Evolutionary conservation across 495 filamentous ascomycete genomes (phyloP).

Genomic region (Bacidia rubella): DNA sequence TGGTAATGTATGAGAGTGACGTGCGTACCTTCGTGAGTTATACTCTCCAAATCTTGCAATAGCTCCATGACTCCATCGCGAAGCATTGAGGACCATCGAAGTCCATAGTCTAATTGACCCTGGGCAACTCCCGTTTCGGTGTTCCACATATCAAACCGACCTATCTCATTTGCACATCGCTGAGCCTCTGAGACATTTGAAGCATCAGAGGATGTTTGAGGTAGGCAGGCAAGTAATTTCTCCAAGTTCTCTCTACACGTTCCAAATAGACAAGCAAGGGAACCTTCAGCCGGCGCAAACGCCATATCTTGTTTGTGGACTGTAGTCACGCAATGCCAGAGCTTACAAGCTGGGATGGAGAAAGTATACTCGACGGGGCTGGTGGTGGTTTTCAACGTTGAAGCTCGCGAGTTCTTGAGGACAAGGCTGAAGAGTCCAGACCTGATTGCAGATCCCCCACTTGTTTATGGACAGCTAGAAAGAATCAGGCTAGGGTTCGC

Average conservation of each 20-base stretch:
- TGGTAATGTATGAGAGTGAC: background rate
- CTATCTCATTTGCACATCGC: background rate
- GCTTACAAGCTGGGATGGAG: too few relatives aligned
- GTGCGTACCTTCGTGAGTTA: conserved; percentile 1
- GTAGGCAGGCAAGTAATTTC: background rate
- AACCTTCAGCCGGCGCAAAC: background rate
- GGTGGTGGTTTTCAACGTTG: too few relatives aligned
- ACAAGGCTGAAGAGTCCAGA: too few relatives aligned
- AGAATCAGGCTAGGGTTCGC: too few relatives aligned
- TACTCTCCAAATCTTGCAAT: background rate
- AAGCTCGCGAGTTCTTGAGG: too few relatives aligned
- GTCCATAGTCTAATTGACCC: conserved; percentile 3
- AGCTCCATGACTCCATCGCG: conserved; percentile 8
- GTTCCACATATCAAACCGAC: background rate
- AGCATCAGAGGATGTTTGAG: background rate
- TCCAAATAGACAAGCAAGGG: background rate
- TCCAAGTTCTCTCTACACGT: background rate
- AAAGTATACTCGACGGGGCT: too few relatives aligned
- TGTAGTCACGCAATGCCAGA: too few relatives aligned
- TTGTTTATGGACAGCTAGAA: too few relatives aligned
- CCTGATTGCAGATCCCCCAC: too few relatives aligned
- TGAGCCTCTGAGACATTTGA: background rate
- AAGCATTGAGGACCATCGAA: conserved; percentile 3
- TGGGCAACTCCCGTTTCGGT: background rate
- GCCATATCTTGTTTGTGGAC: background rate